Base-by-base conservation (phyloP, 192 early-diverging fungal genomes). In the Coemansia javaensis region DNA sequence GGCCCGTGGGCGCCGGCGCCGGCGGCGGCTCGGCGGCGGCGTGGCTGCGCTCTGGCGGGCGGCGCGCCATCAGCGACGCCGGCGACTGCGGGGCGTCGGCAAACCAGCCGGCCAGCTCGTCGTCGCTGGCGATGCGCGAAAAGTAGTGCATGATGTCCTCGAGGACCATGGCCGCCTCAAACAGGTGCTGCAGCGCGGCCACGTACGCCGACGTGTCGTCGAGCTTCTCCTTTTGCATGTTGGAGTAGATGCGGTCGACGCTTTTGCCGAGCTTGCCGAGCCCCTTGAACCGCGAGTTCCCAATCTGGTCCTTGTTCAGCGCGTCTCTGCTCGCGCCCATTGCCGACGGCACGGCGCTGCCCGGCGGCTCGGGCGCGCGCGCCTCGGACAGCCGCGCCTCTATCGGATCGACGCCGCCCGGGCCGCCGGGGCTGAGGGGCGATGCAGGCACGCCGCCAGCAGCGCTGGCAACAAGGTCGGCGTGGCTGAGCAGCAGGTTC, bases 151-250 rank as follows among this genome's bases (percentile, higher is more conserved):
- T 50, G 4, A 62, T 36, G 15, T 21, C 40, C 28, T 75, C 71
- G 22, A 75, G 32, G 3, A 46, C 41, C 71, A 75, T 66, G 8
- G 49, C 47, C 4, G 55, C 64, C 45, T 67, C 64, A 40, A 75
- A 75, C 50, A 75, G 24, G 27, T 64, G 58, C 50, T 75, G 63
- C 50, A 75, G 59, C 11, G 71, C 48, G 6, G 56, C 51, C 16
- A 62, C 59, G 30, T 75, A 75, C 11, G 43, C 47, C 0, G 63
- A 56, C 4, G 71, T 75, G 45, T 75, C 64, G 32, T 75, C 71
- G 16, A 75, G 47, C 39, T 75, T 75, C 35, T 75, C 71, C 46
- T 75, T 75, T 34, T 75, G 71, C 9, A 75, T 75, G 17, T 67
- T 75, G 4, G 71, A 75, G 47, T 75, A 75, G 13, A 75, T 33